These are phyloP conservation scores for Colletotrichum karsti DNA, from an alignment of 2,329 filamentous ascomycete species.

Conservation along the genomic window DNA sequence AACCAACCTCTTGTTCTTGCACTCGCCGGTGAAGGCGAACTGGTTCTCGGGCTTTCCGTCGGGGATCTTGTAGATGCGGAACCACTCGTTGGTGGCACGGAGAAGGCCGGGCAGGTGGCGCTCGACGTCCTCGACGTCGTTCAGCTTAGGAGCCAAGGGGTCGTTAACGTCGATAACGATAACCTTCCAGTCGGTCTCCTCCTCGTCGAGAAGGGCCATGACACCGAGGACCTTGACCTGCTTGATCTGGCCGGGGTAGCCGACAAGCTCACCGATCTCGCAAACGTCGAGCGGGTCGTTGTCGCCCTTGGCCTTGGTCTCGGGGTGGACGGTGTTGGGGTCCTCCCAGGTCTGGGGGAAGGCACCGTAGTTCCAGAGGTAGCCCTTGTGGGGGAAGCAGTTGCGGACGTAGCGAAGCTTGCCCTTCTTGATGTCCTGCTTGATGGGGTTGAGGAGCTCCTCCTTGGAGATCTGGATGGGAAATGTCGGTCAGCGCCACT, in stretches of 20 bases:
- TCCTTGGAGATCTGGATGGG: constrained; percentile 90
- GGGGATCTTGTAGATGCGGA: constrained; percentile 99
- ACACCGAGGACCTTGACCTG: constrained; percentile 99
- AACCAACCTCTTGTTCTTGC: constrained; percentile 96
- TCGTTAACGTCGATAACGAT: constrained; percentile 99
- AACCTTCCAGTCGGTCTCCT: constrained; percentile 99
- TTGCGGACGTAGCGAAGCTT: constrained; percentile 99
- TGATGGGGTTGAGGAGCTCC: constrained; percentile 97
- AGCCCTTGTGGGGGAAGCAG: constrained; percentile 99
- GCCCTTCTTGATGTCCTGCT: constrained; percentile 99
- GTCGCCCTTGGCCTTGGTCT: constrained; percentile 99
- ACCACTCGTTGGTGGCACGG: constrained; percentile 99
- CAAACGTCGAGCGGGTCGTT: constrained; percentile 99
- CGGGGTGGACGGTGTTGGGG: constrained; percentile 92
- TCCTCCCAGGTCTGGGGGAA: constrained; percentile 99
- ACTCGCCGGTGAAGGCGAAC: constrained; percentile 99
- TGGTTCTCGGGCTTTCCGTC: constrained; percentile 99
- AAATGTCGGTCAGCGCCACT: constrained; percentile 24
- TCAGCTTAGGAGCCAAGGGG: constrained; percentile 93
- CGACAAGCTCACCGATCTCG: constrained; percentile 98
- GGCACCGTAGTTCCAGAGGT: constrained; percentile 99
- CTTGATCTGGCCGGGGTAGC: constrained; percentile 96
- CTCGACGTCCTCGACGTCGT: constrained; percentile 99
- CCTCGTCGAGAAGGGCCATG: constrained; percentile 99
- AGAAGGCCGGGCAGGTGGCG: constrained; percentile 96